phyloP scores from a whole-genome alignment of 768 basidiomycete genomes.

The Cyclocybe aegerita region DNA sequence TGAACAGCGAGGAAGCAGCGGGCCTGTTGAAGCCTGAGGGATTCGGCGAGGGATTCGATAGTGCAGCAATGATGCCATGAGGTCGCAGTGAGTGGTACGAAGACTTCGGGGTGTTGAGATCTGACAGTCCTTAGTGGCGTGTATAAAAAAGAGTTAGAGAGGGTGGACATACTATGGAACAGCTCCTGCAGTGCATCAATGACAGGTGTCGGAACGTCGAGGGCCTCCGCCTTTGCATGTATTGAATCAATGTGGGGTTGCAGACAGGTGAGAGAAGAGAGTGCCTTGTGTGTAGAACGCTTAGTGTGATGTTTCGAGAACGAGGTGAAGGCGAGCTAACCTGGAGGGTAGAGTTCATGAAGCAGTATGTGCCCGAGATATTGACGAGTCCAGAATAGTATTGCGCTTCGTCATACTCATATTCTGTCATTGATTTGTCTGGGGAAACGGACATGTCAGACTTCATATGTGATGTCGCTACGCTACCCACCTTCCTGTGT shows the following conservation, averaged over 20 bases:
- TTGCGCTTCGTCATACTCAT: constrained; percentile 33
- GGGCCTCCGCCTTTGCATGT: constrained; percentile 70
- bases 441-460: no score
- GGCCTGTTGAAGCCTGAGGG: constrained; percentile 40
- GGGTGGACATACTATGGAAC: constrained; percentile 49
- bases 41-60: constrained; percentile 46
- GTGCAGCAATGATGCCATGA: constrained; percentile 64
- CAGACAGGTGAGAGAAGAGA: constrained; percentile 84
- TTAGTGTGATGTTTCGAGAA: not conserved
- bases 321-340: constrained; percentile 33
- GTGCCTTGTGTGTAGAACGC: constrained; percentile 50
- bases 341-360: constrained; percentile 97
- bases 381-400: constrained; percentile 93
- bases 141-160: constrained; percentile 2
- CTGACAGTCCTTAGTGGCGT: constrained; percentile 32
- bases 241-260: constrained; percentile 78
- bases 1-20: constrained; percentile 52
- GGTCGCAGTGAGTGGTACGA: constrained; percentile 69
- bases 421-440: not conserved
- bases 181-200: constrained; percentile 78
- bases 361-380: constrained; percentile 94
- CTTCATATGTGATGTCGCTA: not conserved
- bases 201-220: constrained; percentile 85
- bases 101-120: constrained; percentile 60
- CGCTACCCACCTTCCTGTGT: constrained; percentile 15